A percentile compares a stretch with the other conserved stretches of the same genome.
Conservation (phyloP, 2,329 filamentous ascomycete genomes). For the Venturia carpophila region DNA sequence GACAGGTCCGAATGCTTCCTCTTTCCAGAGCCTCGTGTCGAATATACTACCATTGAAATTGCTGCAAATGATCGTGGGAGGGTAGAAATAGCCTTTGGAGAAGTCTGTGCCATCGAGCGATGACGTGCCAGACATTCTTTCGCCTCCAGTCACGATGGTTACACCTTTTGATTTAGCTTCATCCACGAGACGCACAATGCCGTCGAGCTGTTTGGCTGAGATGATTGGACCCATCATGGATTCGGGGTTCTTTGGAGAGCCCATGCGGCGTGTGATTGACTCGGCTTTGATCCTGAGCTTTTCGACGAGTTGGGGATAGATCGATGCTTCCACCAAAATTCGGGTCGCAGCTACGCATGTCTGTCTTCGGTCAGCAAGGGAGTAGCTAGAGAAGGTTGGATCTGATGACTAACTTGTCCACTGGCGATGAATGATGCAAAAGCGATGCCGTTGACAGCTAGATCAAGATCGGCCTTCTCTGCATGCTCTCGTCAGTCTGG, state of each 20-base stretch:
- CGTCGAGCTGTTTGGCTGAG: constrained; percentile 42
- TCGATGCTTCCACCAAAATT: constrained; percentile 42
- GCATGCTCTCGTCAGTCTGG: background rate
- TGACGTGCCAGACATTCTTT: constrained; percentile 41
- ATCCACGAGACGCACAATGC: constrained; percentile 32
- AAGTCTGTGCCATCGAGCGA: constrained; percentile 46
- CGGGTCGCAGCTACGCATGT: constrained; percentile 50
- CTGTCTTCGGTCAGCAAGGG: constrained; percentile 28
- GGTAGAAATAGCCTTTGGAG: constrained; percentile 58
- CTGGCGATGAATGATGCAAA: constrained; percentile 44
- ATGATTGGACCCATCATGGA: constrained; percentile 60
- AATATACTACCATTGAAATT: constrained; percentile 41
- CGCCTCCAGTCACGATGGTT: constrained; percentile 55
- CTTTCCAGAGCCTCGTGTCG: constrained; percentile 49
- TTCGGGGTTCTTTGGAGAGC: constrained; percentile 47
- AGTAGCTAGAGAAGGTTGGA: background rate
- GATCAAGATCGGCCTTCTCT: constrained; percentile 30
- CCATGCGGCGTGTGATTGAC: constrained; percentile 48
- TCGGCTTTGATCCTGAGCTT: constrained; percentile 38
- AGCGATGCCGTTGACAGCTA: constrained; percentile 32
- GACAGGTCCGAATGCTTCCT: constrained; percentile 59
- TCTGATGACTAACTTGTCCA: constrained; percentile 25
- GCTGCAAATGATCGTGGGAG: constrained; percentile 51
- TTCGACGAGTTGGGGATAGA: constrained; percentile 34
- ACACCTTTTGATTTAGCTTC: constrained; percentile 55